phyloP scores from a whole-genome alignment of 2,329 filamentous ascomycete species.

The Epichloe baconii region DNA sequence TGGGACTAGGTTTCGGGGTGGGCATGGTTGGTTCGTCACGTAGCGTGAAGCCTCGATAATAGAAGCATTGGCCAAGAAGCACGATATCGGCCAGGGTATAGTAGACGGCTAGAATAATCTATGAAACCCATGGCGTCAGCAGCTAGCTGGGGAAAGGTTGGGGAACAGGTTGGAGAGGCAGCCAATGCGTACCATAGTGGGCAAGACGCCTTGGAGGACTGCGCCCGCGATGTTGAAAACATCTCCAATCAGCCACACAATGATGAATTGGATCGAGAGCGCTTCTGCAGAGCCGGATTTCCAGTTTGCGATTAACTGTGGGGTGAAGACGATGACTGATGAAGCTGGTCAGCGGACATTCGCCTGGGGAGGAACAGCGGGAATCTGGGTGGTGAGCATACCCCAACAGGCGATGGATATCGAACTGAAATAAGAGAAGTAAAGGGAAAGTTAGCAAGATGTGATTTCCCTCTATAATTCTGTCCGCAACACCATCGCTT shows the following conservation, averaged over 20 bases:
- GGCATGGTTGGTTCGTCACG: slow-evolving; percentile 35
- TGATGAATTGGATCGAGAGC: slow-evolving; percentile 79
- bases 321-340: slow-evolving; percentile 81
- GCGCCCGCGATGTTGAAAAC: slow-evolving; percentile 95
- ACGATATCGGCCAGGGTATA: slow-evolving; percentile 89
- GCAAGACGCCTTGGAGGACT: slow-evolving; percentile 77
- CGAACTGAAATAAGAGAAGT: slow-evolving; percentile 39
- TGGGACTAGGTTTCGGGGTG: slow-evolving; percentile 25
- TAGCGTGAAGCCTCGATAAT: slow-evolving; percentile 77
- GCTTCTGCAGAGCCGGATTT: slow-evolving; percentile 73
- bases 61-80: slow-evolving; percentile 80
- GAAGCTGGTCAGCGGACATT: not conserved
- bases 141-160: not conserved
- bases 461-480: no score
- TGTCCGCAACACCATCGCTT: no score
- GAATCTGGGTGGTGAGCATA: slow-evolving; percentile 12
- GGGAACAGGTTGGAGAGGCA: not conserved
- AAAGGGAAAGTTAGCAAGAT: not conserved
- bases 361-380: not conserved
- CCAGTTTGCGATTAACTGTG: slow-evolving; percentile 94
- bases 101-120: slow-evolving; percentile 84
- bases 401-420: slow-evolving; percentile 93
- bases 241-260: slow-evolving; percentile 87
- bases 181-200: slow-evolving; percentile 58
- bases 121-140: not conserved